Conservation (phyloP, 1,284 basidiomycete species). For the Cryptococcus floricola region DNA sequence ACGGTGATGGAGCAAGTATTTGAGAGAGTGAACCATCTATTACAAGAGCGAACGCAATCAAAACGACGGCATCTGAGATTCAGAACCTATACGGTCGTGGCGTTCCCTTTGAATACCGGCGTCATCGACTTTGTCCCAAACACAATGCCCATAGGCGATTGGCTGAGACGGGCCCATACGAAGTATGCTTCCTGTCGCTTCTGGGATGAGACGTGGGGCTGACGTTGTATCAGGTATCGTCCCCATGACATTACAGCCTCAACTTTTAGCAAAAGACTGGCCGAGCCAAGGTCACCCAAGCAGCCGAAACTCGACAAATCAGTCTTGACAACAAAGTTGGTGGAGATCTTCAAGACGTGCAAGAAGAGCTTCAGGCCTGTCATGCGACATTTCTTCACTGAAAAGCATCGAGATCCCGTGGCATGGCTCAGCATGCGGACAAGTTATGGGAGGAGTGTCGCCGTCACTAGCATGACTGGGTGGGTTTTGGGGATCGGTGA, state of each 20-base stretch:
- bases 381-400: slow-evolving; percentile 91
- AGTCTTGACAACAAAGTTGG: not conserved
- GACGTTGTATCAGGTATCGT: not conserved
- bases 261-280: not conserved
- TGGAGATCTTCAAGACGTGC: slow-evolving; percentile 24
- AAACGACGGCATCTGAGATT: slow-evolving; percentile 68
- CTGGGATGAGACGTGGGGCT: not conserved
- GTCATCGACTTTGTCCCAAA: slow-evolving; percentile 87
- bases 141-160: slow-evolving; percentile 64
- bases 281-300: too few species aligned
- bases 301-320: not conserved
- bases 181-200: slow-evolving; percentile 51
- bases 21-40: slow-evolving; percentile 76
- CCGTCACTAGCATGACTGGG: slow-evolving; percentile 90
- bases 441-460: slow-evolving; percentile 84
- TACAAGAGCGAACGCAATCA: slow-evolving; percentile 70
- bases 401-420: slow-evolving; percentile 78
- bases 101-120: slow-evolving; percentile 75
- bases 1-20: slow-evolving; percentile 99
- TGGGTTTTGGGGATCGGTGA: slow-evolving; percentile 91
- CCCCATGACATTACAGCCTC: not conserved
- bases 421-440: slow-evolving; percentile 92
- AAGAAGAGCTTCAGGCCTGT: slow-evolving; percentile 70
- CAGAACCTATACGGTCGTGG: slow-evolving; percentile 83
- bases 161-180: slow-evolving; percentile 62